A percentile compares a stretch with the other conserved stretches of the same genome.
These are phyloP conservation scores for Drechslera avenae DNA, from an alignment of 2,329 filamentous ascomycete species.

Conservation along the genomic window DNA sequence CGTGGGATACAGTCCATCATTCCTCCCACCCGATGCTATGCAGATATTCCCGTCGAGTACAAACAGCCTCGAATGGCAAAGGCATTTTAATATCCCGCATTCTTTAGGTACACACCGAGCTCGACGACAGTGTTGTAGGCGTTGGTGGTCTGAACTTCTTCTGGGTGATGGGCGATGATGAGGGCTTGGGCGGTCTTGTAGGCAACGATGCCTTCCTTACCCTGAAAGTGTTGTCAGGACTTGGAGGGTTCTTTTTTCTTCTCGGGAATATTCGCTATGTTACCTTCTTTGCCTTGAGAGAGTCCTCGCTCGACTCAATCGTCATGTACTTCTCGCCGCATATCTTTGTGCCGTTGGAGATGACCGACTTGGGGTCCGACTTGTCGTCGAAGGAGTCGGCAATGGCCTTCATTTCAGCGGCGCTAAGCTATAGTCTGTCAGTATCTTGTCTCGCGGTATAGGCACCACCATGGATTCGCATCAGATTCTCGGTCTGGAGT, in stretches of 20 bases:
- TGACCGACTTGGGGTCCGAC: constrained; percentile 68
- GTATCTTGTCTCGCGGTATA: constrained; percentile 2
- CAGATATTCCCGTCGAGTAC: constrained; percentile 46
- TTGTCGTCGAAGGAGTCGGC: constrained; percentile 59
- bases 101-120: constrained; percentile 85
- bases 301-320: constrained; percentile 75
- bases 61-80: constrained; percentile 23
- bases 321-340: constrained; percentile 78
- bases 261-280: constrained; percentile 21
- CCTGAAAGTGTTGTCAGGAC: constrained; percentile 55
- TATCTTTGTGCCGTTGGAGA: constrained; percentile 74
- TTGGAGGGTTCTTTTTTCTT: neutral
- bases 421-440: constrained; percentile 52
- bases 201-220: constrained; percentile 78
- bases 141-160: constrained; percentile 73
- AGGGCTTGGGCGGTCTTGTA: constrained; percentile 89
- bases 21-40: constrained; percentile 33
- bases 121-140: constrained; percentile 79
- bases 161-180: constrained; percentile 84
- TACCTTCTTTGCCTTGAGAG: constrained; percentile 87
- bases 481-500: no score
- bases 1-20: constrained; percentile 12
- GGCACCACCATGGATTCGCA: neutral
- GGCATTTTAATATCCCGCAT: constrained; percentile 69
- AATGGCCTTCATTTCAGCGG: constrained; percentile 61